Conservation (phyloP, 192 early-diverging fungal species). For the Rhizophagus clarus region DNA sequence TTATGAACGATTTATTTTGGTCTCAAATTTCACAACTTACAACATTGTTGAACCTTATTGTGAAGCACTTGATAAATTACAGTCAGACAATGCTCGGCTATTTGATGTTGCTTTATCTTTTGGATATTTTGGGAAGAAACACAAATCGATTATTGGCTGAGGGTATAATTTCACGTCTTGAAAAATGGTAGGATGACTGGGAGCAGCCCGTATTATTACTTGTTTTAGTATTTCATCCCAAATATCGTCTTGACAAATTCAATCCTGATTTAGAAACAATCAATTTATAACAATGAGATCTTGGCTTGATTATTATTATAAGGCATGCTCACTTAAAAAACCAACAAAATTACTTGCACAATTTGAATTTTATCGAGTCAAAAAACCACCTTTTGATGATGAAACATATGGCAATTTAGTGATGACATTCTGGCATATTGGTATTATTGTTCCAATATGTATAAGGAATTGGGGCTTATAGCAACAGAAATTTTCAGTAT, state of each 20-base stretch:
- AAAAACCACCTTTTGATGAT: slow-evolving; percentile 23
- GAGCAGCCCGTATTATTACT: slow-evolving; percentile 18
- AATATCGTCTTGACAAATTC: neutral
- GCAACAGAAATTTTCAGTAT: slow-evolving; percentile 16
- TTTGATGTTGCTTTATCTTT: slow-evolving; percentile 14
- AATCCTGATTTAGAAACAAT: neutral
- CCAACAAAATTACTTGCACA: neutral
- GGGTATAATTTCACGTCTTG: neutral
- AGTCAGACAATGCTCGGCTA: slow-evolving; percentile 4
- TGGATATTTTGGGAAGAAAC: neutral
- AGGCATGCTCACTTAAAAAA: neutral
- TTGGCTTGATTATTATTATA: slow-evolving; percentile 22
- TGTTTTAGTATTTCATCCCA: neutral
- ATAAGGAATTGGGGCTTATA: slow-evolving; percentile 9
- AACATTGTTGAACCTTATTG: slow-evolving; percentile 9
- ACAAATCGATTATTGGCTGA: neutral
- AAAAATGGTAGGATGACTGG: neutral
- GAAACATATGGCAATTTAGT: slow-evolving; percentile 9
- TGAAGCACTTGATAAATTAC: slow-evolving; percentile 10
- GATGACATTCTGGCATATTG: neutral
- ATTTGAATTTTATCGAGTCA: neutral
- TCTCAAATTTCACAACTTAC: neutral
- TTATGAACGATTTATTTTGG: neutral
- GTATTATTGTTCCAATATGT: neutral
- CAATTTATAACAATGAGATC: neutral